Evolutionary conservation across 257 asterid genomes (phyloP).

Genomic region (Solanum commersonii): DNA sequence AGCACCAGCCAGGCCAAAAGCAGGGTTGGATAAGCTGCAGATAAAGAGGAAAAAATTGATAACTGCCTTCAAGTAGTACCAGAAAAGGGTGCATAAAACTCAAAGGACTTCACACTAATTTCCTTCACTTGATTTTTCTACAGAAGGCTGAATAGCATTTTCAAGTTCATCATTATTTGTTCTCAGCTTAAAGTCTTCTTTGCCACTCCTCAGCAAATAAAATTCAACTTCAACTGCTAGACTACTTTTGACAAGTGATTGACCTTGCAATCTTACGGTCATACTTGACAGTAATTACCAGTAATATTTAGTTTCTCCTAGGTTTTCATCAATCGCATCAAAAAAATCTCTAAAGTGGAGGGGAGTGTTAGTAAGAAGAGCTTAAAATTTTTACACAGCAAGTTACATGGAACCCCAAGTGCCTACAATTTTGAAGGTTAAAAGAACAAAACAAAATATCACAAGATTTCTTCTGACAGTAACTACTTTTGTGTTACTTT

Average conservation of each 20-base stretch:
- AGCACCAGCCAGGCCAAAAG: constrained; percentile 20
- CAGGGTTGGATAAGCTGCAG: constrained; percentile 31
- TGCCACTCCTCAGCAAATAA: not conserved
- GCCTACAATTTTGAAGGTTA: not conserved
- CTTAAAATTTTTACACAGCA: not conserved
- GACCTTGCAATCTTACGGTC: not conserved
- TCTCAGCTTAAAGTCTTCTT: not conserved
- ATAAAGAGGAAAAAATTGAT: not conserved
- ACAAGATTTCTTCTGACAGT: not conserved
- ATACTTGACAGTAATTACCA: not conserved
- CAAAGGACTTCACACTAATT: not conserved
- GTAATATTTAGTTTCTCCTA: not conserved
- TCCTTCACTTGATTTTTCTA: not conserved
- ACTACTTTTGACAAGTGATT: not conserved
- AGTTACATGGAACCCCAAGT: not conserved
- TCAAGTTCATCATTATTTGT: not conserved
- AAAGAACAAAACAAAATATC: not conserved
- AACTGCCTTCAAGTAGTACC: not conserved
- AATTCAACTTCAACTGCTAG: not conserved
- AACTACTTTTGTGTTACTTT: not conserved
- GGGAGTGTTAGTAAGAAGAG: not conserved
- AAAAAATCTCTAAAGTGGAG: not conserved
- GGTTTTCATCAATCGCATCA: not conserved
- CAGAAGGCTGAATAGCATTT: not conserved
- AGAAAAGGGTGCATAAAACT: not conserved